Conservation (phyloP, 768 basidiomycete genomes). For the Aureoboletus auriporus region DNA sequence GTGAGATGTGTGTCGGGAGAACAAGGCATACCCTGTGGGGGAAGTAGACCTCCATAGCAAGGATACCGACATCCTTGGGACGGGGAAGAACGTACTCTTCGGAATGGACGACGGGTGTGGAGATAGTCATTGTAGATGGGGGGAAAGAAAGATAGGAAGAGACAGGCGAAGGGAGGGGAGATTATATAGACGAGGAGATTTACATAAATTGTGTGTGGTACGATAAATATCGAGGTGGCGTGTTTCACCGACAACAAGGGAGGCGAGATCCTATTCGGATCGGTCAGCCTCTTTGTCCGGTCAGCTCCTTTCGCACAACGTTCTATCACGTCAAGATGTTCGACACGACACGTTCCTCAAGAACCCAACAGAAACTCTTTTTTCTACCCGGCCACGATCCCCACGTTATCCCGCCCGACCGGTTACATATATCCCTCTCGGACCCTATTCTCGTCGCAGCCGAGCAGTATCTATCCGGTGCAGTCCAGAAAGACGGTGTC, state of each 20-base stretch:
- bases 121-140: constrained; percentile 21
- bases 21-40: constrained; percentile 69
- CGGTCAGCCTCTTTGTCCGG: constrained; percentile 11
- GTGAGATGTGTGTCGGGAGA: constrained; percentile 9
- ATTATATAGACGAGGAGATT: constrained; percentile 7
- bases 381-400: constrained; percentile 12
- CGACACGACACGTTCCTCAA: neutral
- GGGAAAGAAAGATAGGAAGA: neutral
- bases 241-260: constrained; percentile 23
- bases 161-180: neutral
- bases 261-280: no score
- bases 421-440: constrained; percentile 19
- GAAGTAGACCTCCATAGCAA: constrained; percentile 93
- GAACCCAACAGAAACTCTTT: constrained; percentile 2
- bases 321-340: constrained; percentile 5
- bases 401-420: constrained; percentile 9
- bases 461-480: constrained; percentile 8
- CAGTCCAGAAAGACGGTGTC: neutral
- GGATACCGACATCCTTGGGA: constrained; percentile 92
- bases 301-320: constrained; percentile 1
- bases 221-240: constrained; percentile 25
- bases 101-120: constrained; percentile 8
- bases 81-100: constrained; percentile 37
- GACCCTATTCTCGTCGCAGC: constrained; percentile 21
- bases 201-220: constrained; percentile 31